phyloP scores from a whole-genome alignment of 371 early-diverging fungal genomes.

The Mortierella sp. region DNA sequence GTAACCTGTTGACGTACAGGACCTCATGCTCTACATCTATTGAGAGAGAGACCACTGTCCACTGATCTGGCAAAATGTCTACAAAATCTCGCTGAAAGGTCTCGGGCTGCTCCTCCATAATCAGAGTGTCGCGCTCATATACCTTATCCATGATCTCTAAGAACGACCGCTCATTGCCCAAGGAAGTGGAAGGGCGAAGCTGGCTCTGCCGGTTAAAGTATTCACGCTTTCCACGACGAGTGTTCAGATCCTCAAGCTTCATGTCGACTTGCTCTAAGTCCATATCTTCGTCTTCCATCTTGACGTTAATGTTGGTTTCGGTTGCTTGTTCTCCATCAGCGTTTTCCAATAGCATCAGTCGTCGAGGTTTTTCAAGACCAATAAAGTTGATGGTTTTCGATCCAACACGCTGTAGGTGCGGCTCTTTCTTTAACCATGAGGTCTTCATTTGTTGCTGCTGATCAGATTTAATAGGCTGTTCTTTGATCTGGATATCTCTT shows the following conservation, averaged over 20 bases:
- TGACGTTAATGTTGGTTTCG: neutral
- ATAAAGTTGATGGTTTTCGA: slow-evolving; percentile 16
- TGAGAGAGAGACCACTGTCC: slow-evolving; percentile 82
- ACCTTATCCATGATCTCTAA: slow-evolving; percentile 47
- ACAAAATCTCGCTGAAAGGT: slow-evolving; percentile 65
- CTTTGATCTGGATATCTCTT: slow-evolving; percentile 17
- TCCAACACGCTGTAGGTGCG: neutral
- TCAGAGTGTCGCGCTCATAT: slow-evolving; percentile 58
- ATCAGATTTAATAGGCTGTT: neutral
- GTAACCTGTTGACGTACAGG: slow-evolving; percentile 75
- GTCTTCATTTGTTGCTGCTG: neutral
- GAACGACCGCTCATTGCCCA: slow-evolving; percentile 52
- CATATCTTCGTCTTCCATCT: slow-evolving; percentile 14
- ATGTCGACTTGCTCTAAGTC: slow-evolving; percentile 15
- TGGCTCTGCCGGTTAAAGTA: slow-evolving; percentile 52
- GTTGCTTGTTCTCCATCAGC: neutral
- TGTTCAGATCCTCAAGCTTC: slow-evolving; percentile 8
- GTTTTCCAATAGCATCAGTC: slow-evolving; percentile 24
- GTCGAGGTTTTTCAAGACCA: slow-evolving; percentile 39
- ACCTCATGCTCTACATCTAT: slow-evolving; percentile 74
- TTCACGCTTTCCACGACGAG: slow-evolving; percentile 20
- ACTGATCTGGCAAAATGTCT: slow-evolving; percentile 69
- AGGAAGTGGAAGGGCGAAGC: slow-evolving; percentile 21
- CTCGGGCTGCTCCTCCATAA: slow-evolving; percentile 30
- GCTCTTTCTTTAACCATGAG: neutral